phyloP scores from a whole-genome alignment of 2,329 filamentous ascomycete genomes.

The Exophiala sp. region DNA sequence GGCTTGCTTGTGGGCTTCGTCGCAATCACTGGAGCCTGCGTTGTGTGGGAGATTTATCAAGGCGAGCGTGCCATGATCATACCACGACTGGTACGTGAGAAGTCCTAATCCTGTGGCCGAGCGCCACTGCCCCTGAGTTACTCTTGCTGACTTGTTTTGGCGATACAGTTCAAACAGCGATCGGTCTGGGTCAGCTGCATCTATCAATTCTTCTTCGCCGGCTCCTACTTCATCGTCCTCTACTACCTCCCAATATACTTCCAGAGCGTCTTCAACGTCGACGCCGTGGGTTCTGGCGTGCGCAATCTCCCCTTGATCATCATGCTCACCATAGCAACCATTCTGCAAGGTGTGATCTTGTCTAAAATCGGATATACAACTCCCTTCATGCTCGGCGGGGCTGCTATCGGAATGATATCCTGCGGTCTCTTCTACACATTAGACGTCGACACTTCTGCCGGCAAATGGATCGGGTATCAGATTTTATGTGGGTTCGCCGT shows the following conservation, averaged over 20 bases:
- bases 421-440: slow-evolving; percentile 34
- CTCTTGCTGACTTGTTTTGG: no score
- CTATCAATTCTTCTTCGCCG: no score
- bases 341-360: neutral
- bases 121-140: no score
- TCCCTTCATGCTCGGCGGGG: slow-evolving; percentile 26
- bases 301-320: slow-evolving; percentile 40
- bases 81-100: no score
- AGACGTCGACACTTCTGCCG: slow-evolving; percentile 26
- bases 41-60: no score
- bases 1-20: slow-evolving; percentile 47
- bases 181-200: no score
- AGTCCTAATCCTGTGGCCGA: no score
- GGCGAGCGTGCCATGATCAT: no score
- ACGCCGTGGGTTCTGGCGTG: slow-evolving; percentile 36
- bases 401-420: slow-evolving; percentile 28
- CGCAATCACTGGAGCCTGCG: no score
- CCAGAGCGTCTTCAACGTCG: slow-evolving; percentile 36
- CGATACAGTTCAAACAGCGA: no score
- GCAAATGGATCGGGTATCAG: slow-evolving; percentile 37
- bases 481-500: slow-evolving; percentile 30
- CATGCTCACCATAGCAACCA: neutral
- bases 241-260: slow-evolving; percentile 48
- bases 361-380: neutral
- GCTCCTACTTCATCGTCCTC: neutral